Conservation (phyloP, 805 yeast species). For the Zygoascus ofunaensis region DNA sequence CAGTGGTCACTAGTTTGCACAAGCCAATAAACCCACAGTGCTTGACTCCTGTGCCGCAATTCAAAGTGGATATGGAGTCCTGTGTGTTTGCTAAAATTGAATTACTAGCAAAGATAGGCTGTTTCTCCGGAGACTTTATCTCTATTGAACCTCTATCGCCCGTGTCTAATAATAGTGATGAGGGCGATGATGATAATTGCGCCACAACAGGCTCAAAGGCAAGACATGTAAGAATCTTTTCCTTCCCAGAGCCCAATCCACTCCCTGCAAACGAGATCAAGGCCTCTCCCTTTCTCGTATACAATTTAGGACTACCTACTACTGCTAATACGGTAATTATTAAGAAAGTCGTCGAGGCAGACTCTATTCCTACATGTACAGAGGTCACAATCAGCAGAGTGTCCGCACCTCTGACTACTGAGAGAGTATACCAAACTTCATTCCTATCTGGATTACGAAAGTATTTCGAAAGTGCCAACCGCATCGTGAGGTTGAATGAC, state of each 20-base stretch:
- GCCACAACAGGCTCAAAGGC: not conserved
- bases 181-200: too few species aligned
- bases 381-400: slow-evolving; percentile 59
- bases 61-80: slow-evolving; percentile 38
- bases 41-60: slow-evolving; percentile 18
- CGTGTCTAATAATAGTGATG: too few species aligned
- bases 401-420: slow-evolving; percentile 61
- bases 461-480: slow-evolving; percentile 47
- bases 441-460: slow-evolving; percentile 53
- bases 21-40: slow-evolving; percentile 8
- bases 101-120: slow-evolving; percentile 48
- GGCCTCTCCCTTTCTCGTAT: slow-evolving; percentile 52
- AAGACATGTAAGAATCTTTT: slow-evolving; percentile 38
- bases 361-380: slow-evolving; percentile 32
- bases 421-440: slow-evolving; percentile 49
- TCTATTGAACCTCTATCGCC: slow-evolving; percentile 6
- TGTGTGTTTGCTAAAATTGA: slow-evolving; percentile 39
- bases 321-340: slow-evolving; percentile 13
- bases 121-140: slow-evolving; percentile 62
- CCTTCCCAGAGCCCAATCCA: slow-evolving; percentile 57
- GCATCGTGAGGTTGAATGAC: slow-evolving; percentile 59
- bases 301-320: slow-evolving; percentile 38
- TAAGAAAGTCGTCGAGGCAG: not conserved
- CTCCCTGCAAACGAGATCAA: slow-evolving; percentile 36
- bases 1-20: not conserved